These are phyloP conservation scores for Neurospora tetraspora DNA, from an alignment of 495 filamentous ascomycete genomes.

Conservation along the genomic window DNA sequence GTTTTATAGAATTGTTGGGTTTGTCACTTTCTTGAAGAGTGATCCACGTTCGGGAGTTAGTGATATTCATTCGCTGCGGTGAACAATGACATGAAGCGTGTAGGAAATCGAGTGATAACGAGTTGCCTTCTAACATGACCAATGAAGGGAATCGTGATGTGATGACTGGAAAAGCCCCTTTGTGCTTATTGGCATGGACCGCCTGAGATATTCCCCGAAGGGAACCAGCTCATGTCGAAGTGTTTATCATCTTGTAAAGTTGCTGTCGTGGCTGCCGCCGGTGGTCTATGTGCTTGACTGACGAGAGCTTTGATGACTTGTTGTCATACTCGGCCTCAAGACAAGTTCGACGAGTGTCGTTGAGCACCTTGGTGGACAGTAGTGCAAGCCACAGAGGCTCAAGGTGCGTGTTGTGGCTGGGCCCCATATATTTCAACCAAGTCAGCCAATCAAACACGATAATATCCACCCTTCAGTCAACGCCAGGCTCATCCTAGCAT, in stretches of 20 bases:
- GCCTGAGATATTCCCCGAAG: too few species aligned
- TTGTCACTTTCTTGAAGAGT: not conserved
- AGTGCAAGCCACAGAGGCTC: not conserved
- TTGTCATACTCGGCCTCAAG: too few species aligned
- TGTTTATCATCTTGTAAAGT: too few species aligned
- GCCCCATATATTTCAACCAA: not conserved
- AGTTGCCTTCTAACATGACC: too few species aligned
- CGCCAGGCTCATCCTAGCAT: not conserved
- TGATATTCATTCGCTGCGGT: not conserved
- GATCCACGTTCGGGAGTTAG: not conserved
- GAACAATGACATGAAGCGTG: not conserved
- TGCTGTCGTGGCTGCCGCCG: too few species aligned
- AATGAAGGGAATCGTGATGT: too few species aligned
- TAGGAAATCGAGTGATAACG: too few species aligned
- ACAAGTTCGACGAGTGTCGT: not conserved
- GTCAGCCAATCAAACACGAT: not conserved
- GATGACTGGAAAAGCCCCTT: too few species aligned
- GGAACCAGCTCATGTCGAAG: too few species aligned
- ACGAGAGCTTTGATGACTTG: too few species aligned
- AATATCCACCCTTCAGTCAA: not conserved
- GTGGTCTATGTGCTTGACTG: too few species aligned
- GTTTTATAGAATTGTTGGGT: not conserved
- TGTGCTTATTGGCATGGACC: too few species aligned
- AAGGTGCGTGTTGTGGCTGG: not conserved
- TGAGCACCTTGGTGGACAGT: not conserved